phyloP scores from a whole-genome alignment of 208 protist genomes.

The Acanthamoeba culbertsoni region DNA sequence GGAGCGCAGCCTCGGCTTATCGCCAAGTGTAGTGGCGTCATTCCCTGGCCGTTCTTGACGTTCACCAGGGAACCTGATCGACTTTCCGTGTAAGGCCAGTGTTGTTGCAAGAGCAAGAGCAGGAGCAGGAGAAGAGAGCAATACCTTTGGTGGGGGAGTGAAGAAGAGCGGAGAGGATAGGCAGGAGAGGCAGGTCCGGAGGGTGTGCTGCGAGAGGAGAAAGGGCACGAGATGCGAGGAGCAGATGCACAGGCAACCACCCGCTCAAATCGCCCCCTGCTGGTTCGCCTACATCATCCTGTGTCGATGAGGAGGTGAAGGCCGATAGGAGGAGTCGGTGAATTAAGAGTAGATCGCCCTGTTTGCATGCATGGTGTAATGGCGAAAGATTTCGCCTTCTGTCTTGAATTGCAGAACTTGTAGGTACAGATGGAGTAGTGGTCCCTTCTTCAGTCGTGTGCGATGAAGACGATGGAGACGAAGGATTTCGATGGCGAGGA shows the following conservation, averaged over 20 bases:
- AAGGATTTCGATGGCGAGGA: background rate
- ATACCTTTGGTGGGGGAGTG: background rate
- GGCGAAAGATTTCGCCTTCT: background rate
- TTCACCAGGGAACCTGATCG: background rate
- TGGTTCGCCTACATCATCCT: background rate
- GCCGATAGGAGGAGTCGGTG: background rate
- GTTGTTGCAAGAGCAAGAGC: background rate
- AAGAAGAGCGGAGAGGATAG: background rate
- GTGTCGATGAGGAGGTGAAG: background rate
- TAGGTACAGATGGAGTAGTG: background rate
- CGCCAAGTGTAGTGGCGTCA: background rate
- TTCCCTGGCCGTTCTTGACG: background rate
- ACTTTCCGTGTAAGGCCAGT: background rate
- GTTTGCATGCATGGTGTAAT: background rate
- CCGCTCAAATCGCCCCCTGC: background rate
- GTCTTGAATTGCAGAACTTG: background rate
- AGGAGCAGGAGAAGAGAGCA: background rate
- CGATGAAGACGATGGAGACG: background rate
- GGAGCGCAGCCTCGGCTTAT: background rate
- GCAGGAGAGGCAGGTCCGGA: background rate
- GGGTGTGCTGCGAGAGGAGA: background rate
- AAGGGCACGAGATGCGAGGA: background rate
- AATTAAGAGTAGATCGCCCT: background rate
- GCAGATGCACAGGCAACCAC: background rate
- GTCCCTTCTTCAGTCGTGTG: background rate